Evolutionary conservation across 306 rosid genomes (phyloP), one percentile per base, ranked within the genome.

Genomic region (Crataegus laevigata): DNA sequence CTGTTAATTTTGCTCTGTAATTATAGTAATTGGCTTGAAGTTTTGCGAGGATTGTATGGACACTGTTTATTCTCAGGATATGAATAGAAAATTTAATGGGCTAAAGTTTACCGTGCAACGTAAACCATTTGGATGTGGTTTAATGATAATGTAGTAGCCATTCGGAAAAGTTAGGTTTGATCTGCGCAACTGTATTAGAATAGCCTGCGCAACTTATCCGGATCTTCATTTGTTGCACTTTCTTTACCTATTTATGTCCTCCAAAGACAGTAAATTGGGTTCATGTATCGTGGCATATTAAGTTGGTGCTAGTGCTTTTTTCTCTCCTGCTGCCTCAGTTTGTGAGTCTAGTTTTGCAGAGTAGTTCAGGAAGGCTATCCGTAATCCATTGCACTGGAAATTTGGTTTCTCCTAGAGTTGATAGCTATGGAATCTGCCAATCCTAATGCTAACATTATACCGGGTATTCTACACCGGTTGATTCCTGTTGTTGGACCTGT

Each of bases 401-500:
- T 42, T 72, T 80, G 45, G 32, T 66, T 73, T 75, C 58, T 78
- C 71, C 69, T 75, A 83, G 72, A 24, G 78, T 52, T 67, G 26
- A 81, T 82, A 62, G 66, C 69, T 74, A 86, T 90, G 98, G 97
- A 88, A 58, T 76, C 87, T 28, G 81, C 66, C 45, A 68, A 70
- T 71, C 71, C 24, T 65, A 77, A 61, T 74, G 38, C 78, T 77
- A 78, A 82, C 79, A 82, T 72, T 58, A 62, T 59, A 55, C 82
- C 74, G 24, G 83, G 81, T 28, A 81, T 69, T 71, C 68, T 87
- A 71, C 82, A 74, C 66, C 88, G 77, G 72, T 85, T 86, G 74
- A 83, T 90, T 79, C 96, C 93, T 64, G 85, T 87, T 72, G 69
- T 82, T 81, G 79, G 80, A 65, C 96, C 97, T 10, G 77, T 77